These are phyloP conservation scores for Fusarium continuum DNA, from an alignment of 2,329 filamentous ascomycete species.

Conservation along the genomic window DNA sequence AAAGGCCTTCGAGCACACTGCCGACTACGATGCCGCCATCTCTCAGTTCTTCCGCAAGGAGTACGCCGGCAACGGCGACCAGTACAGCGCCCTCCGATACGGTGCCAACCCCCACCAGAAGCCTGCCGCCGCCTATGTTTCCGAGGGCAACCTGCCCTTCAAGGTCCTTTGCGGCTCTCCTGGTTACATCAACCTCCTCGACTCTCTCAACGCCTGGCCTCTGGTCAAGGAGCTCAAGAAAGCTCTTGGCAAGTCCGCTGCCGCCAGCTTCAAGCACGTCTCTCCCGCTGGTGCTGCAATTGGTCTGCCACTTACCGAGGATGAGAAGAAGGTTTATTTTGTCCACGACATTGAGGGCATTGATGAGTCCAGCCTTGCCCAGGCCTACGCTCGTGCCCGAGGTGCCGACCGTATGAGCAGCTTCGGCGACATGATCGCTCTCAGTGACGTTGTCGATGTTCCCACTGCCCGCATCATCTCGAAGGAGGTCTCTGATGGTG, in stretches of 20 bases:
- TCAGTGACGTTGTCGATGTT: slow-evolving; percentile 89
- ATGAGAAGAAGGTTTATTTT: slow-evolving; percentile 98
- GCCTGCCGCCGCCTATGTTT: slow-evolving; percentile 85
- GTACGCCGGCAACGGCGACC: slow-evolving; percentile 85
- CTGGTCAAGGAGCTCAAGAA: slow-evolving; percentile 95
- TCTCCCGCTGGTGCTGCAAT: slow-evolving; percentile 96
- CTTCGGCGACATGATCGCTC: slow-evolving; percentile 95
- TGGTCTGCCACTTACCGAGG: slow-evolving; percentile 83
- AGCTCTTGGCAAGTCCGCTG: slow-evolving; percentile 86
- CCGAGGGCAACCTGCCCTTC: slow-evolving; percentile 83
- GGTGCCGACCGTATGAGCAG: slow-evolving; percentile 98
- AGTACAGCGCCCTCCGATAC: slow-evolving; percentile 89
- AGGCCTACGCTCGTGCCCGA: slow-evolving; percentile 94
- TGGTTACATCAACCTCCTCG: slow-evolving; percentile 96
- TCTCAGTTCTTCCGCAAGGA: slow-evolving; percentile 97
- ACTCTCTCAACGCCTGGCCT: slow-evolving; percentile 96
- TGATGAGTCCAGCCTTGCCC: slow-evolving; percentile 84
- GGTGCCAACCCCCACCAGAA: slow-evolving; percentile 99
- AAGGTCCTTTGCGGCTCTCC: slow-evolving; percentile 90
- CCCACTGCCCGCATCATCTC: slow-evolving; percentile 97
- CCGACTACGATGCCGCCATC: slow-evolving; percentile 95
- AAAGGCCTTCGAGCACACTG: slow-evolving; percentile 98
- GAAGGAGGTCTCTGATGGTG: slow-evolving; percentile 95
- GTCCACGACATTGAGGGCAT: slow-evolving; percentile 94
- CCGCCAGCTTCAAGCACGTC: slow-evolving; percentile 98